A percentile compares a stretch with the other conserved stretches of the same genome.
Evolutionary conservation across 1,284 basidiomycete species (phyloP).

Genomic region (Pyrrhoderma noxium): DNA sequence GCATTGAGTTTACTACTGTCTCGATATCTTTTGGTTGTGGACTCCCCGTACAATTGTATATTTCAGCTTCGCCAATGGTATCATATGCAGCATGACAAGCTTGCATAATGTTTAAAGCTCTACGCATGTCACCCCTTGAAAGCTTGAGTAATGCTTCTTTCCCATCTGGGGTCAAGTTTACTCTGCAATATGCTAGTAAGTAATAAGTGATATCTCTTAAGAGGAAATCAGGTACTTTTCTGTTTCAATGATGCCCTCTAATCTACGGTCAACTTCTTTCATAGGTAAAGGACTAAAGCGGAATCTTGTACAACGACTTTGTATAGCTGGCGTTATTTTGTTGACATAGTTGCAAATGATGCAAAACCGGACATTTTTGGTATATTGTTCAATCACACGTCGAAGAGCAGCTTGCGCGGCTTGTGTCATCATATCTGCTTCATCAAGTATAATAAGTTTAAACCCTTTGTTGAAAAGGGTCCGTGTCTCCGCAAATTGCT

Average conservation of each 20-base stretch:
- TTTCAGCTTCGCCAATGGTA: conserved; percentile 78
- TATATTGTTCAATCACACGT: conserved; percentile 97
- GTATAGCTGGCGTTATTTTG: conserved; percentile 98
- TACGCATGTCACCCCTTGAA: conserved; percentile 94
- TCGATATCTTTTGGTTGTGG: conserved; percentile 95
- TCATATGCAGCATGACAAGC: conserved; percentile 98
- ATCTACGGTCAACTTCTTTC: conserved; percentile 76
- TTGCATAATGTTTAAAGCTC: conserved; percentile 93
- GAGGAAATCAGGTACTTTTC: conserved; percentile 60
- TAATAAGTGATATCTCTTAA: neutral
- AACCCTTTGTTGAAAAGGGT: conserved; percentile 88
- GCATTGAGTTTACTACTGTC: conserved; percentile 91
- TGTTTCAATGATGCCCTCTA: conserved; percentile 74
- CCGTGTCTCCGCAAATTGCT: conserved; percentile 95
- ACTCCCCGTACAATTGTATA: conserved; percentile 96
- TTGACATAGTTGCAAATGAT: conserved; percentile 99
- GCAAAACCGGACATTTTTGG: conserved; percentile 97
- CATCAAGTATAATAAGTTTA: conserved; percentile 97
- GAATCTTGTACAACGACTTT: conserved; percentile 97
- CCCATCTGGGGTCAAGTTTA: conserved; percentile 82
- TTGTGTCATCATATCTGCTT: conserved; percentile 99
- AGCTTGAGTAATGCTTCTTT: conserved; percentile 87
- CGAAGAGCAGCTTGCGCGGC: conserved; percentile 94
- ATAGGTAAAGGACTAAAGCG: conserved; percentile 94
- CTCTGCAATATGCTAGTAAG: conserved; percentile 39